Evolutionary conservation across 495 filamentous ascomycete species (phyloP).

Genomic region (Neurospora cerealis): DNA sequence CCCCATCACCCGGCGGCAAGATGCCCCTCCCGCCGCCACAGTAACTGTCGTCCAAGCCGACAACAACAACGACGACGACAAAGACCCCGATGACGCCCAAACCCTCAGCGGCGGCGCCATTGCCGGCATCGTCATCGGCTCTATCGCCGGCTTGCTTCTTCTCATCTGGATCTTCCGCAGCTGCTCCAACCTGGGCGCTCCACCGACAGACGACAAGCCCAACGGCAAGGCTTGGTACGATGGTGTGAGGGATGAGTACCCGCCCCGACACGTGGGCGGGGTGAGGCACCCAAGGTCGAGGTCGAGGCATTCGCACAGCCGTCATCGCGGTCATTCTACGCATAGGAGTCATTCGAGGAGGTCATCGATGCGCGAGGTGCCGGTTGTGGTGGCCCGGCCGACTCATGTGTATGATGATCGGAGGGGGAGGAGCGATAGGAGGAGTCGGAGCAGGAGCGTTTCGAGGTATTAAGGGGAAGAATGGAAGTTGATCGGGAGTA

Average conservation of each 20-base stretch:
- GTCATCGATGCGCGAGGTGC: constrained; percentile 5
- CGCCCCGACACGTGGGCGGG: neutral
- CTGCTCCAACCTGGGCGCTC: constrained; percentile 28
- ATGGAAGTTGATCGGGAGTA: neutral
- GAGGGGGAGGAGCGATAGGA: neutral
- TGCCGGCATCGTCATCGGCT: constrained; percentile 51
- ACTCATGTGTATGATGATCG: neutral
- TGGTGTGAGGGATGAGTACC: constrained; percentile 14
- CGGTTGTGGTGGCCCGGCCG: constrained; percentile 7
- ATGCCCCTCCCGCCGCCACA: constrained; percentile 1
- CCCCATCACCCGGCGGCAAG: constrained; percentile 3
- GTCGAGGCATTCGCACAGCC: constrained; percentile 3
- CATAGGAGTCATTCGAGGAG: neutral
- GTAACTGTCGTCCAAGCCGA: constrained; percentile 6
- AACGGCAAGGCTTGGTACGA: constrained; percentile 18
- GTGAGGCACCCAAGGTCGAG: neutral
- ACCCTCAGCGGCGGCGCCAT: constrained; percentile 45
- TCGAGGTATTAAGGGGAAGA: neutral
- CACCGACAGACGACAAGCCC: constrained; percentile 9
- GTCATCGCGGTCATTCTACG: neutral
- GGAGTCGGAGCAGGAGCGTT: constrained; percentile 2
- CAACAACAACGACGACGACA: constrained; percentile 1
- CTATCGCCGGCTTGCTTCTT: constrained; percentile 44
- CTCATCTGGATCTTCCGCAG: constrained; percentile 43
- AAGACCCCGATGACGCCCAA: constrained; percentile 7